These are phyloP conservation scores for Euphorbia pulcherrima DNA, from an alignment of 345 rosid species.

Conservation along the genomic window DNA sequence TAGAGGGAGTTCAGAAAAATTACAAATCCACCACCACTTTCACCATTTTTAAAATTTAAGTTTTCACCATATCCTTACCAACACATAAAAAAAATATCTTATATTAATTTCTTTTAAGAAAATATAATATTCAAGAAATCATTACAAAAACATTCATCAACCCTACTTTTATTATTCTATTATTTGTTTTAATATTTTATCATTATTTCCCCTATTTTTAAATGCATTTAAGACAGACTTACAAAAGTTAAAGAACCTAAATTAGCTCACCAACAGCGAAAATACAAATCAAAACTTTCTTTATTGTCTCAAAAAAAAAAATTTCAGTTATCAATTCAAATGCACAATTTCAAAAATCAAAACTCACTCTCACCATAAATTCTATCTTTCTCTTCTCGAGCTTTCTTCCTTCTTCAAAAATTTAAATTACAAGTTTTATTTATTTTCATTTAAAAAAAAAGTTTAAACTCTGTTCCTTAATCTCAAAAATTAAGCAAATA, in stretches of 20 bases:
- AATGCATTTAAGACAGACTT: slow-evolving; percentile 37
- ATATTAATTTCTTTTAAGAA: slow-evolving; percentile 7
- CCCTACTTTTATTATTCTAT: slow-evolving; percentile 26
- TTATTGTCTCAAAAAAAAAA: slow-evolving; percentile 34
- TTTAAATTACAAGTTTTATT: neutral
- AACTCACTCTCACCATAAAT: slow-evolving; percentile 17
- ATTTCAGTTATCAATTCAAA: slow-evolving; percentile 24
- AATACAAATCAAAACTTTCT: slow-evolving; percentile 29
- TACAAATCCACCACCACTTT: too few species aligned
- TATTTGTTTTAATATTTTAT: neutral
- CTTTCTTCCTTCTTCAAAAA: slow-evolving; percentile 17
- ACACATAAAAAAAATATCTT: slow-evolving; percentile 37
- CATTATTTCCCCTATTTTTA: slow-evolving; percentile 23
- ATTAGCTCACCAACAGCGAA: slow-evolving; percentile 43
- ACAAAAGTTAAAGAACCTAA: slow-evolving; percentile 36
- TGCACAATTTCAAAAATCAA: slow-evolving; percentile 24
- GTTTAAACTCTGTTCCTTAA: slow-evolving; percentile 20
- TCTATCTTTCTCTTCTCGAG: slow-evolving; percentile 15
- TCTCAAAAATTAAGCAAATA: slow-evolving; percentile 22
- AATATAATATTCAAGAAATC: slow-evolving; percentile 18
- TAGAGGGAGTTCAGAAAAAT: too few species aligned
- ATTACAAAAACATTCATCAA: slow-evolving; percentile 30
- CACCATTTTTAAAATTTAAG: slow-evolving; percentile 33
- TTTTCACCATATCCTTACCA: slow-evolving; percentile 58
- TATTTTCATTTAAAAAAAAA: slow-evolving; percentile 2